Evolutionary conservation across 192 early-diverging fungal species (phyloP), one percentile per base, ranked within the genome.

Genomic region (Ambispora gerdemannii): DNA sequence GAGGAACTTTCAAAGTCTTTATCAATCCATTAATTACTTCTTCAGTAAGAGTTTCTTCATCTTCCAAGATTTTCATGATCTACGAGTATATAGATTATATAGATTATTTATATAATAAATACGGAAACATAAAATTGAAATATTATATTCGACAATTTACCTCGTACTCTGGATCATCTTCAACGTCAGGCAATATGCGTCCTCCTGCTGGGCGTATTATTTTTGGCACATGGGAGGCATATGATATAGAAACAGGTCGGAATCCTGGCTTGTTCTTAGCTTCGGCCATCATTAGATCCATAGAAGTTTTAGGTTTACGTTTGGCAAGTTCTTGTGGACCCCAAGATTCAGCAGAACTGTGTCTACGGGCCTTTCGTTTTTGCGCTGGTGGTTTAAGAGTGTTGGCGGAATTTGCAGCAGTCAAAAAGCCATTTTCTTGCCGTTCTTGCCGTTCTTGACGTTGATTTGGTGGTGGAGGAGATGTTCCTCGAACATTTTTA

Each of bases 21-120:
- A 99, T 89, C 17, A 99, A 83, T 51, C 92, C 90, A 58, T 93
- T 88, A 27, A 97, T 77, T 33, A 99, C 89, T 83, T 98, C 96
- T 33, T 88, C 86, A 15, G 85, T 75, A 13, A 90, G 74, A 34
- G 81, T 77, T 8, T 84, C 87, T 24, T 84, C 85, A 58, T 88
- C 86, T 36, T 85, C 78, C 63, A 87, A 72, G n/a, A 90, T 81
- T 59, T 83, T 81, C 72, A 79, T 84, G 55, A 89, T 80, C 77
- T 89, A 72, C 25, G 1, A 62, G 2, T 34, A 33, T 32, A 31
- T 32, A 31, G 4, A 13, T 11, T 32, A 53, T n/a, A 53, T 53
- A 53, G 4, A 53, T 53, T 7, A 53, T 53, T 4, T 53, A 3
- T 4, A 53, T 53, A 22, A 53, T 53, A 20, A n/a, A 7, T 53